Conservation (phyloP, 495 filamentous ascomycete species). For the Patellaria atrata region DNA sequence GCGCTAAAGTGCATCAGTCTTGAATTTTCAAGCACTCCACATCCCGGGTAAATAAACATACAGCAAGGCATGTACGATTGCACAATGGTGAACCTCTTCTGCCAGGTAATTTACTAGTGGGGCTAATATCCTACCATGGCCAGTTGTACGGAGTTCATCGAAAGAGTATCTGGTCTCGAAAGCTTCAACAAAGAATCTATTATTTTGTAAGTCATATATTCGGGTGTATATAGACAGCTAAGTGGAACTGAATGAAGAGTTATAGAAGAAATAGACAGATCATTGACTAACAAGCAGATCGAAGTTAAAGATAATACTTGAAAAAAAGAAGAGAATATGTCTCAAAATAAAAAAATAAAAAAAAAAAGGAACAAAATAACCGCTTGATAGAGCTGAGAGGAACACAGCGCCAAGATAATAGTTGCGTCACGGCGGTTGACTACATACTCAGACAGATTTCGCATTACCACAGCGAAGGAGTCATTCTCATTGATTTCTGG, state of each 20-base stretch:
- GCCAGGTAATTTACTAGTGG: conserved; percentile 51
- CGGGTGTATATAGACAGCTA: no score
- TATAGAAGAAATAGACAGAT: no score
- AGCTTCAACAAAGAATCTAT: conserved; percentile 49
- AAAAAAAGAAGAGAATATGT: not conserved
- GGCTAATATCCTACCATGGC: conserved; percentile 48
- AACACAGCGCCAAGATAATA: not conserved
- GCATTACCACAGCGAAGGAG: conserved; percentile 48
- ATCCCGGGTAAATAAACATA: conserved; percentile 29
- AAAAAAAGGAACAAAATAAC: no score
- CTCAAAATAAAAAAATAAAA: not conserved
- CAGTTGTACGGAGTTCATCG: conserved; percentile 59
- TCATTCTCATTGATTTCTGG: conserved; percentile 52
- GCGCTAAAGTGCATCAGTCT: conserved; percentile 35
- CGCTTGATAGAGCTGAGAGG: no score
- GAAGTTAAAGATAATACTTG: not conserved
- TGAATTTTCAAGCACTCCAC: not conserved
- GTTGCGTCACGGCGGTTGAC: no score
- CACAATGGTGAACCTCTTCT: conserved; percentile 51
- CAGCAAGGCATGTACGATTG: conserved; percentile 67
- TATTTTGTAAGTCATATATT: conserved; percentile 2
- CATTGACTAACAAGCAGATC: no score
- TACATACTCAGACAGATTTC: conserved; percentile 51
- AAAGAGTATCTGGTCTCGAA: conserved; percentile 58
- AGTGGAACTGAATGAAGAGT: no score